Conservation (phyloP, 176 grass and related monocot species). For the Paspalum notatum region DNA sequence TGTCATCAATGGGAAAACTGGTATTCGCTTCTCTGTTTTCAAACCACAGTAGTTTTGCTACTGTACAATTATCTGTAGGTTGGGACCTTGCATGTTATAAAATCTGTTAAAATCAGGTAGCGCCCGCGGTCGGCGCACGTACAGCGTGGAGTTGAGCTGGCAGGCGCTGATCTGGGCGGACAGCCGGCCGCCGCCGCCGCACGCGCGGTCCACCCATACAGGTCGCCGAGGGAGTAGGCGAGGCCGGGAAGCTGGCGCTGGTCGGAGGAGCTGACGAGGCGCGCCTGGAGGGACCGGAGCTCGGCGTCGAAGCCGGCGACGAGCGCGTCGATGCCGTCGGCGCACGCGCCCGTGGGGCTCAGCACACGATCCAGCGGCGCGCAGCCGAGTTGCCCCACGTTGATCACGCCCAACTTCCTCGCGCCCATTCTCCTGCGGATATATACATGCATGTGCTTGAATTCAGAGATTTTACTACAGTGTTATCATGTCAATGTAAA, state of each 20-base stretch:
- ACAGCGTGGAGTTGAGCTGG: not conserved
- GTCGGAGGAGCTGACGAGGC: not conserved
- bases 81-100: too few relatives aligned
- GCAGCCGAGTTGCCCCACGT: conserved; percentile 40
- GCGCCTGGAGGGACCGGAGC: not conserved
- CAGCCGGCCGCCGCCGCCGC: conserved; percentile 42
- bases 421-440: conserved; percentile 45
- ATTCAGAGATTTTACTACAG: too few relatives aligned
- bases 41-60: too few relatives aligned
- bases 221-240: conserved; percentile 38
- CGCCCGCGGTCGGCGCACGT: conserved; percentile 20
- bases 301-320: conserved; percentile 14
- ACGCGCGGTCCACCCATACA: conserved; percentile 24
- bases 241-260: conserved; percentile 33
- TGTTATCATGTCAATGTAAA: too few relatives aligned
- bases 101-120: too few relatives aligned
- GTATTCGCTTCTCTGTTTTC: too few relatives aligned
- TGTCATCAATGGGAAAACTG: too few relatives aligned
- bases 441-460: too few relatives aligned
- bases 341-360: conserved; percentile 23
- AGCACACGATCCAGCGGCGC: not conserved
- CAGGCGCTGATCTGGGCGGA: not conserved
- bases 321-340: conserved; percentile 11
- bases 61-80: too few relatives aligned
- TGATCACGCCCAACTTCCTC: conserved; percentile 42